Conservation (phyloP, 371 early-diverging fungal genomes). For the Mortierella sp. region DNA sequence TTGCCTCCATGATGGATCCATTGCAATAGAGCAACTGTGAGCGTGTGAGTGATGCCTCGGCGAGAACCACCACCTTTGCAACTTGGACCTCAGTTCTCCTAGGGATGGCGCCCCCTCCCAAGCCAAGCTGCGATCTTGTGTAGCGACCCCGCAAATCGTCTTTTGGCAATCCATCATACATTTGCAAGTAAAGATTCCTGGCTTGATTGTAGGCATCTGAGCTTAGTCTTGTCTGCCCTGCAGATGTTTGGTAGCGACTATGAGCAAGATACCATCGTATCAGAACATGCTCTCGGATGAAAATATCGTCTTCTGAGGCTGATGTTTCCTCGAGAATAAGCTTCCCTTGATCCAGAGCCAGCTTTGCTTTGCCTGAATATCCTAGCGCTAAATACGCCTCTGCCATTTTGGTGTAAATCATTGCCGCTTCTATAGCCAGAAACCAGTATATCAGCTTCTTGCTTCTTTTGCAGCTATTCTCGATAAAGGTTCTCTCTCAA, state of each 20-base stretch:
- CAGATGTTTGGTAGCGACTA: slow-evolving; percentile 38
- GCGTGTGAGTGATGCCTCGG: slow-evolving; percentile 41
- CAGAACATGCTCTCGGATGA: slow-evolving; percentile 10
- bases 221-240: slow-evolving; percentile 28
- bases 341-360: slow-evolving; percentile 61
- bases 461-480: neutral
- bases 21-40: slow-evolving; percentile 35
- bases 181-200: slow-evolving; percentile 11
- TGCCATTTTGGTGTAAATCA: slow-evolving; percentile 63
- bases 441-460: too few relatives aligned
- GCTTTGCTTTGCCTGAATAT: slow-evolving; percentile 73
- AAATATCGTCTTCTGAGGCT: neutral
- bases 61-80: slow-evolving; percentile 22
- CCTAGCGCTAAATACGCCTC: slow-evolving; percentile 66
- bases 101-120: slow-evolving; percentile 6
- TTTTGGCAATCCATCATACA: neutral
- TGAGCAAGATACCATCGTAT: slow-evolving; percentile 37
- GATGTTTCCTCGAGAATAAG: slow-evolving; percentile 49
- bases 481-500: neutral
- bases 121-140: neutral
- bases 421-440: slow-evolving; percentile 55
- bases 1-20: slow-evolving; percentile 39
- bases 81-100: slow-evolving; percentile 21
- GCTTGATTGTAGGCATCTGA: slow-evolving; percentile 38
- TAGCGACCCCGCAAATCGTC: neutral